Base-by-base conservation (phyloP, 352 stramenopile genomes). In the Halophytophthora batemanensis region DNA sequence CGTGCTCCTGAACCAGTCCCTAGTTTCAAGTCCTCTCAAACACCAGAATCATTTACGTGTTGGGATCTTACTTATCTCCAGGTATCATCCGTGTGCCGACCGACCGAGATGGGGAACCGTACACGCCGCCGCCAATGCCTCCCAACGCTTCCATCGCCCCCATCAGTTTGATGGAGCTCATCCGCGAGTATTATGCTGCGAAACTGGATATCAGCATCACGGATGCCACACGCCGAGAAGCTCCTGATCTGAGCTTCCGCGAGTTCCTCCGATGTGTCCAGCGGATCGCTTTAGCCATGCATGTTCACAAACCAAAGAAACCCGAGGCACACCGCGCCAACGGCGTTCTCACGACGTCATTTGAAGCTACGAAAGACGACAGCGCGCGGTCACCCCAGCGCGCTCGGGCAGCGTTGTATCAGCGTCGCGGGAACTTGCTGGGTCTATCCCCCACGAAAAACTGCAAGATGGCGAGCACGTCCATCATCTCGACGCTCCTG, bases 131-230 rank as follows among this genome's bases (percentile, higher is more conserved):
- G 31, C 50, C 56, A 13, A 54, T 67, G 28, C 56, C 64, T 17
- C 39, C 54, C 6, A 79, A 45, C 29, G 29, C 58, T 1, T 50
- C 51, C 10, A 76, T 88, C 19, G 56, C 68, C 12, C 75, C 74
- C 18, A 85, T 86, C n/a, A 86, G 66, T 45, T 50, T 83, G 1
- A 64, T 70, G 59, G 75, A 89, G 18, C 56, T 91, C 18, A 61
- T 89, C 39, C 75, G 75, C 5, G 80, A 91, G 25, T 87, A 79
- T 56, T 87, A 84, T 39, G 75, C 71, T 13, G 74, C 80, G 12
- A 91, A 87, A 46, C 71, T 91, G 14, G 80, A 91, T 47, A 67
- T 87, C 21, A 84, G 77, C 40, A 82, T 89, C 29, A 54, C 76
- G 1, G 74, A 87, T 44, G 38, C 69, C 2, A 47, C 50, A 15